Base-by-base conservation (phyloP, 176 grass and related monocot species). In the Tillandsia fasciculata region DNA sequence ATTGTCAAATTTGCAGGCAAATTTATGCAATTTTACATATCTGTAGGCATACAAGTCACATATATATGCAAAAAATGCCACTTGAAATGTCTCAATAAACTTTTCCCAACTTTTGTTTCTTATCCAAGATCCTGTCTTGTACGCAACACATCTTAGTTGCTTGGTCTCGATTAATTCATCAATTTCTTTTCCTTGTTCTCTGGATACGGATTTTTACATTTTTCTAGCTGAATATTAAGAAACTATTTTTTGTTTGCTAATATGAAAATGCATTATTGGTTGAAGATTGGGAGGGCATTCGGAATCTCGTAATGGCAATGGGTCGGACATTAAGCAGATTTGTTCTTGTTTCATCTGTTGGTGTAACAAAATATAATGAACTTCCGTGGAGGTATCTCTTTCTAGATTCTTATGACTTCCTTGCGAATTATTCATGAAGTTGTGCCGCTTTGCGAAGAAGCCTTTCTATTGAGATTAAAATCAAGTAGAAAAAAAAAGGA, bases 291-390 rank as follows among this genome's bases (percentile, higher is more conserved):
- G 88, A 87, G 52, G 92, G 88, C 56, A 84, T 91, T 23, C 77
- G 88, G 67, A 96, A 96, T 89, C 71, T 96, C 70, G 86, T 91
- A 70, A 75, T 59, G 13, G 73, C 22, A 66, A 51, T 91, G 66
- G 86, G 86, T 76, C 76, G 2, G 42, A 87, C 88, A 72, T 69
- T 96, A 50, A 74, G 76, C 52, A 91, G 92, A 80, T 48, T 89
- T 48, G 63, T 91, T 83, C 58, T 96, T 13, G 92, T 96, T 50
- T 91, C 92, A 71, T 91, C 92, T 12, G 20, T 96, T 22, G 92
- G 92, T 78, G 92, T 96, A 65, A 96, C 92, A 65, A 96, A 96
- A 75, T 96, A 85, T 65, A 91, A 91, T 76, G 92, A 89, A 72
- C 67, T 91, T 51, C 92, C 92, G 67, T 96, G 83, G 88, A 96